These are phyloP conservation scores for Physocladia obscura DNA, from an alignment of 192 early-diverging fungal genomes.

Conservation along the genomic window DNA sequence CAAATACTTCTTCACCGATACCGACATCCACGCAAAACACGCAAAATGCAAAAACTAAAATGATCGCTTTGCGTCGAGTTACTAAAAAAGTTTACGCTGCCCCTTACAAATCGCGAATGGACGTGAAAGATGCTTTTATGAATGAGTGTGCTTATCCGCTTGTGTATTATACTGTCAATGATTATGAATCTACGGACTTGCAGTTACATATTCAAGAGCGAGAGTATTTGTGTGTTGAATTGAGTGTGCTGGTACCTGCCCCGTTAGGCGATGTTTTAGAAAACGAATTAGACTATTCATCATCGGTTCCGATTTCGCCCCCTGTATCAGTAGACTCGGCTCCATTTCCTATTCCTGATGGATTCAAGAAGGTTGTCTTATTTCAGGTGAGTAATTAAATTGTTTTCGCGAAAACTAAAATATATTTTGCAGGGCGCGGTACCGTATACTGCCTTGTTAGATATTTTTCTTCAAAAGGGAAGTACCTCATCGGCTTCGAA, in stretches of 20 bases:
- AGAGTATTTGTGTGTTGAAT: conserved; percentile 89
- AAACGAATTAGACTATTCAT: neutral
- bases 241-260: conserved; percentile 73
- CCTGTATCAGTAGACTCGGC: conserved; percentile 39
- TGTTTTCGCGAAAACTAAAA: neutral
- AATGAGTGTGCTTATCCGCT: conserved; percentile 85
- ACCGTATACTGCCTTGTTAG: conserved; percentile 75
- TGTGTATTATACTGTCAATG: conserved; percentile 91
- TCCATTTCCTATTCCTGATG: conserved; percentile 59
- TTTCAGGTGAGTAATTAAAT: conserved; percentile 47
- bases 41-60: conserved; percentile 47
- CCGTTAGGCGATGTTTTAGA: conserved; percentile 13
- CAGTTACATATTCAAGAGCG: conserved; percentile 80
- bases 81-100: conserved; percentile 80
- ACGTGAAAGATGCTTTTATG: conserved; percentile 82
- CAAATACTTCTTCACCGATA: neutral
- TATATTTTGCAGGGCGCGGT: conserved; percentile 74
- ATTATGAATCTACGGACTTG: conserved; percentile 87
- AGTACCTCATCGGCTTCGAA: conserved; percentile 39
- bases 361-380: conserved; percentile 66
- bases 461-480: conserved; percentile 80
- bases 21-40: neutral
- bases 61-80: conserved; percentile 78
- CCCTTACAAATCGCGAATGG: conserved; percentile 89
- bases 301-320: conserved; percentile 32